Percentiles rank a stretch among this genome's conserved stretches.
These are phyloP conservation scores for Styphnolobium japonicum DNA, from an alignment of 306 rosid species.

Conservation along the genomic window DNA sequence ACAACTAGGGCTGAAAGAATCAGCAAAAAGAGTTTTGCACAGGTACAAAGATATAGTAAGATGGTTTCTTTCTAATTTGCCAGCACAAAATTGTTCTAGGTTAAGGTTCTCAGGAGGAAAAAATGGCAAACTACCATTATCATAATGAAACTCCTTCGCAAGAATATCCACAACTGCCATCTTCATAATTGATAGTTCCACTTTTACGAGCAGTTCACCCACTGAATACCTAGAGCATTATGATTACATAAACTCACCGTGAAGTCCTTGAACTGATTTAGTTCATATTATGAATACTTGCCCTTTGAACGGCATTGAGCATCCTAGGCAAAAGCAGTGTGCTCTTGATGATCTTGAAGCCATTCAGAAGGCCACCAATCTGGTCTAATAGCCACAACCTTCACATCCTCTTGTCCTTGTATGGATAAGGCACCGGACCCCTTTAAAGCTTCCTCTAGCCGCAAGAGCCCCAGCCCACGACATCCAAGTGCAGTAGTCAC, in stretches of 20 bases:
- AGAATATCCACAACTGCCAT: conserved; percentile 15
- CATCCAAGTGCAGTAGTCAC: conserved; percentile 68
- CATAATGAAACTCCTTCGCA: conserved; percentile 15
- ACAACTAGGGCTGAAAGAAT: not conserved
- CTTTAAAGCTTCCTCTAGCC: conserved; percentile 66
- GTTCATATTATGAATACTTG: not conserved
- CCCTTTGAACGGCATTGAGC: conserved; percentile 11
- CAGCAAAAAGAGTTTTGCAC: not conserved
- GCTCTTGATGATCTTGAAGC: conserved; percentile 41
- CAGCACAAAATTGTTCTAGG: conserved; percentile 13
- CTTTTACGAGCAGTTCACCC: not conserved
- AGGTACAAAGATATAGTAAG: not conserved
- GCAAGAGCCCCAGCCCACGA: conserved; percentile 74
- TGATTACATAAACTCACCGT: not conserved
- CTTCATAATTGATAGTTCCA: not conserved
- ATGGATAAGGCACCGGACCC: conserved; percentile 46
- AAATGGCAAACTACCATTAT: not conserved
- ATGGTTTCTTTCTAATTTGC: not conserved
- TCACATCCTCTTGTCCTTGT: conserved; percentile 57
- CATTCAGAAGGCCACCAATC: conserved; percentile 59
- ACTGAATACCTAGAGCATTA: not conserved
- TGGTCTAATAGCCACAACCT: conserved; percentile 61
- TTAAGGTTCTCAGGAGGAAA: conserved; percentile 4
- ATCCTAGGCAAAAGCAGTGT: conserved; percentile 38
- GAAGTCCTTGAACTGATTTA: no score